These are phyloP conservation scores for Rutstroemia sp. DNA, from an alignment of 2,329 filamentous ascomycete species.

Conservation along the genomic window DNA sequence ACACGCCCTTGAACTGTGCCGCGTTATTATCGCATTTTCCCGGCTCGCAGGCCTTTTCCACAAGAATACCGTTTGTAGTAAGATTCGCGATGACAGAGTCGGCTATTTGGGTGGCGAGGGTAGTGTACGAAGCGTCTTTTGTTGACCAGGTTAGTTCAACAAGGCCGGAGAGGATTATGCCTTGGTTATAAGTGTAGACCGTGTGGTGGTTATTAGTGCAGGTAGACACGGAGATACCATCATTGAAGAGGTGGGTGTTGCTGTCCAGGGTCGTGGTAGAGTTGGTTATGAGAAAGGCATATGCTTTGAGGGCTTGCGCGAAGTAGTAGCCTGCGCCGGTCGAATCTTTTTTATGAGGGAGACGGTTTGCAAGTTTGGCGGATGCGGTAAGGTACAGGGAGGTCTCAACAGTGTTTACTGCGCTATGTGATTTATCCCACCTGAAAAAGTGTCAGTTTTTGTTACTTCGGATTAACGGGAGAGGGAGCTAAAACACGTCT, in stretches of 20 bases:
- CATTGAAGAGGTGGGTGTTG: constrained; percentile 41
- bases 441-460: constrained; percentile 6
- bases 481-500: neutral
- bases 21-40: constrained; percentile 37
- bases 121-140: constrained; percentile 33
- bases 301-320: constrained; percentile 43
- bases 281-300: constrained; percentile 41
- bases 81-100: constrained; percentile 42
- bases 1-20: constrained; percentile 67
- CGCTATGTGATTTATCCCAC: constrained; percentile 46
- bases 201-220: constrained; percentile 42
- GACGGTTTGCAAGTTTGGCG: constrained; percentile 48
- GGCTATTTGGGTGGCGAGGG: constrained; percentile 47
- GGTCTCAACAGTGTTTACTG: constrained; percentile 50
- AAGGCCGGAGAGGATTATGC: constrained; percentile 51
- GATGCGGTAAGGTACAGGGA: constrained; percentile 48
- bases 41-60: constrained; percentile 45
- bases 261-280: constrained; percentile 42
- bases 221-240: constrained; percentile 38
- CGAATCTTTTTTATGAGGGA: constrained; percentile 37
- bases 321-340: constrained; percentile 44
- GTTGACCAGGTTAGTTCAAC: constrained; percentile 48
- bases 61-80: constrained; percentile 40
- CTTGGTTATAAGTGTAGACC: constrained; percentile 52
- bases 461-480: neutral